Conservation (phyloP, 2,329 filamentous ascomycete species). For the Cryphonectria japonica region DNA sequence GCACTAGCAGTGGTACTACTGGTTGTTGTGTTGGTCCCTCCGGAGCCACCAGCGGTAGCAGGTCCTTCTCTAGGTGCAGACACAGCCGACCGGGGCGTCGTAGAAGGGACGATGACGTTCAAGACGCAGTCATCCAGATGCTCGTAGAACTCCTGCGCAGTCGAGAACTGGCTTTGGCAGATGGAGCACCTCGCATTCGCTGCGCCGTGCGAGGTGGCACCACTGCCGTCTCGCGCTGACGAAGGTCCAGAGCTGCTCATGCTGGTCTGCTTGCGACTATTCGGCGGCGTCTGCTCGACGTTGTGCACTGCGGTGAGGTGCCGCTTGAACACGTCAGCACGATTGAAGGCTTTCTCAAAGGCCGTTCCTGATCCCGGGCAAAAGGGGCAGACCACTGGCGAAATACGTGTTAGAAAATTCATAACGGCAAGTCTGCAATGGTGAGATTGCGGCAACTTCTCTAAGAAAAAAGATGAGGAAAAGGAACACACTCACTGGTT, state of each 20-base stretch:
- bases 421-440: neutral
- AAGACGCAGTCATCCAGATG: slow-evolving; percentile 76
- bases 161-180: slow-evolving; percentile 77
- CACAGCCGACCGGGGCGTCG: slow-evolving; percentile 38
- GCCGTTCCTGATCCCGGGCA: slow-evolving; percentile 86
- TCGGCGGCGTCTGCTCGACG: slow-evolving; percentile 92
- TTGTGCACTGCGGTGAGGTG: slow-evolving; percentile 92
- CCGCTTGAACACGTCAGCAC: slow-evolving; percentile 95
- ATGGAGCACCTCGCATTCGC: slow-evolving; percentile 88
- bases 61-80: slow-evolving; percentile 29
- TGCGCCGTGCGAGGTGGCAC: slow-evolving; percentile 23
- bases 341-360: slow-evolving; percentile 93
- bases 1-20: slow-evolving; percentile 16
- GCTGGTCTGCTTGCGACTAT: slow-evolving; percentile 69
- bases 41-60: slow-evolving; percentile 12
- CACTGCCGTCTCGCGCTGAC: slow-evolving; percentile 12
- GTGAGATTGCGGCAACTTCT: too few relatives aligned
- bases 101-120: slow-evolving; percentile 59
- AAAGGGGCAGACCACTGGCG: slow-evolving; percentile 83
- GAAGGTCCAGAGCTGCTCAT: slow-evolving; percentile 17
- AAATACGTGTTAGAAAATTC: slow-evolving; percentile 41
- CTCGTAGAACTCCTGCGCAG: slow-evolving; percentile 96
- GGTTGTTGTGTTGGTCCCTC: slow-evolving; percentile 1
- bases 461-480: neutral
- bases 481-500: slow-evolving; percentile 47